These are phyloP conservation scores for Pleurotus sapidus DNA, from an alignment of 768 basidiomycete genomes.

Conservation along the genomic window DNA sequence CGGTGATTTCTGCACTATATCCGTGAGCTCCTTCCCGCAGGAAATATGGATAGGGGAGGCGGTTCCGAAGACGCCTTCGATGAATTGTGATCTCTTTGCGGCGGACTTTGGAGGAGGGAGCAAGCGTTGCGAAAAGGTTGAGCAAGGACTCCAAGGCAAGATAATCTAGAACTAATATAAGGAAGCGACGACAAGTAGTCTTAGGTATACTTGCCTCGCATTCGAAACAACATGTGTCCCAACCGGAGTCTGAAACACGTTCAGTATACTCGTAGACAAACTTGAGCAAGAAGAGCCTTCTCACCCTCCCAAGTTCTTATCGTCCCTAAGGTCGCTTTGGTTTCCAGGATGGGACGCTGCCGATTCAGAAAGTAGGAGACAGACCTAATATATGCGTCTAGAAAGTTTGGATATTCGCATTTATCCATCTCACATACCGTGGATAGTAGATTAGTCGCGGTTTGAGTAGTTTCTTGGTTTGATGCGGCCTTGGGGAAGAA, in stretches of 20 bases:
- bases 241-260: conserved; percentile 35
- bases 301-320: conserved; percentile 48
- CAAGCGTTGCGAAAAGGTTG: conserved; percentile 55
- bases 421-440: conserved; percentile 5
- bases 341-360: conserved; percentile 37
- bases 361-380: conserved; percentile 48
- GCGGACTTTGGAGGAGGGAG: conserved; percentile 39
- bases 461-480: background rate
- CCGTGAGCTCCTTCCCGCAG: conserved; percentile 33
- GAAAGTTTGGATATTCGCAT: background rate
- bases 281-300: background rate
- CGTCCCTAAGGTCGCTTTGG: conserved; percentile 42
- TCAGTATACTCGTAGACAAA: background rate
- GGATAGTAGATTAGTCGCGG: conserved; percentile 25
- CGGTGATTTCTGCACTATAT: conserved; percentile 38
- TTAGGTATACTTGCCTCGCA: conserved; percentile 34
- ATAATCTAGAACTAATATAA: conserved; percentile 36
- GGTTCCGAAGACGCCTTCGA: conserved; percentile 46
- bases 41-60: conserved; percentile 26
- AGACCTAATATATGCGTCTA: conserved; percentile 35
- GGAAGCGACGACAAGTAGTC: too few species aligned
- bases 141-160: conserved; percentile 55
- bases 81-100: conserved; percentile 39
- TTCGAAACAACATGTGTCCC: conserved; percentile 44
- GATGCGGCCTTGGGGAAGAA: conserved; percentile 23